phyloP scores from a whole-genome alignment of 805 yeast species.

The Myxozyma vanderwaltii region DNA sequence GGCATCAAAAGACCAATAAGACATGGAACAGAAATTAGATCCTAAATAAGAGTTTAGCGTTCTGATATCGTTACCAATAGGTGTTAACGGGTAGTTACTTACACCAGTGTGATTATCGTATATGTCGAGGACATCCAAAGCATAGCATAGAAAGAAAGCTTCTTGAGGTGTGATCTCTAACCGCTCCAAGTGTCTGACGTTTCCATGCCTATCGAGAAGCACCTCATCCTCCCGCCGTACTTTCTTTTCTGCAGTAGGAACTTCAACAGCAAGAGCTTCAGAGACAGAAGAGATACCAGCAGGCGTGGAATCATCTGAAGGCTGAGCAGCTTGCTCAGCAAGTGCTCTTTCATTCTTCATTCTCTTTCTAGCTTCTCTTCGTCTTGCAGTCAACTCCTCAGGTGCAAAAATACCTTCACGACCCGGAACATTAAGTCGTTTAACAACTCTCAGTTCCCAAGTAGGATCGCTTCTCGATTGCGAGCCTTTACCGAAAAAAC shows the following conservation, averaged over 20 bases:
- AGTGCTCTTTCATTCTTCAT: conserved; percentile 71
- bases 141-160: conserved; percentile 66
- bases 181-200: conserved; percentile 42
- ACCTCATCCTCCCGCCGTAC: conserved; percentile 47
- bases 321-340: conserved; percentile 51
- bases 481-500: conserved; percentile 93
- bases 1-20: conserved; percentile 31
- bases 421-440: conserved; percentile 51
- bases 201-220: conserved; percentile 38
- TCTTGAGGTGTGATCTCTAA: conserved; percentile 78
- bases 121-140: conserved; percentile 53
- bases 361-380: conserved; percentile 70
- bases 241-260: conserved; percentile 38
- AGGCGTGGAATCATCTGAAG: neutral
- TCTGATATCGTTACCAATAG: too few species aligned
- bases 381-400: conserved; percentile 74
- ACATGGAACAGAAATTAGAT: conserved; percentile 14
- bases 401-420: conserved; percentile 46
- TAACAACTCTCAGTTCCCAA: conserved; percentile 70
- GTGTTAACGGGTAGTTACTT: too few species aligned
- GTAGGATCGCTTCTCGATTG: conserved; percentile 91
- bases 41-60: too few species aligned
- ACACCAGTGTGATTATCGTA: conserved; percentile 33
- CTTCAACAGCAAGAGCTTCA: conserved; percentile 4
- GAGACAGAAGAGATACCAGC: neutral